Percentiles rank a stretch among this genome's conserved stretches.
Evolutionary conservation across 2,329 filamentous ascomycete genomes (phyloP).

Genomic region (Epichloe gansuensis): DNA sequence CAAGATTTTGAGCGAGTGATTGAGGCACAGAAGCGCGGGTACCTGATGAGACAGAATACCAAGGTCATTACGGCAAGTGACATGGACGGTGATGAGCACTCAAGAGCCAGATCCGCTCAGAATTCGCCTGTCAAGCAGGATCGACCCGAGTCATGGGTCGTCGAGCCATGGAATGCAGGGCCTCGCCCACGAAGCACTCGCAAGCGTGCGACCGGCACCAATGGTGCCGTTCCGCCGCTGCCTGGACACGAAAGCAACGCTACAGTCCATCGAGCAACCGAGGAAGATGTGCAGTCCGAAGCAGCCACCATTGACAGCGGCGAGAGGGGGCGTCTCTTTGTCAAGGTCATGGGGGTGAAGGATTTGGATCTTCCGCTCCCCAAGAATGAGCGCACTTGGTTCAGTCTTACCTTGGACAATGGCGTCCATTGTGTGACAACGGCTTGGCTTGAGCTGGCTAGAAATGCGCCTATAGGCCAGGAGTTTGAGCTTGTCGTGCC

Average conservation of each 20-base stretch:
- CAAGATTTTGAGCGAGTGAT: conserved; percentile 92
- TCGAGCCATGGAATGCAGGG: conserved; percentile 92
- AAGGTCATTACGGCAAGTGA: conserved; percentile 92
- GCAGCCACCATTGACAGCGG: conserved; percentile 59
- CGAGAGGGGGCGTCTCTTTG: conserved; percentile 84
- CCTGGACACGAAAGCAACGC: conserved; percentile 81
- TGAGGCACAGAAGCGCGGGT: conserved; percentile 96
- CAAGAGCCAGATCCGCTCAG: conserved; percentile 47
- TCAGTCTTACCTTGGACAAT: conserved; percentile 95
- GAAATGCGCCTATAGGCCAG: conserved; percentile 88
- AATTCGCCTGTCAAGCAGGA: conserved; percentile 63
- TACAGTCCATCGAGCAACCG: conserved; percentile 51
- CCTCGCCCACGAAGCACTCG: conserved; percentile 52
- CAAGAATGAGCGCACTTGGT: conserved; percentile 82
- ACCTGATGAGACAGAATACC: conserved; percentile 96
- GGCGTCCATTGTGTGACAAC: conserved; percentile 96
- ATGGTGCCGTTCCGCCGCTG: conserved; percentile 64
- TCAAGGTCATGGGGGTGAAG: conserved; percentile 98
- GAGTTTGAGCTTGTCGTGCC: conserved; percentile 97
- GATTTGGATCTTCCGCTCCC: conserved; percentile 86
- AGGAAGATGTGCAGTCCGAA: conserved; percentile 52
- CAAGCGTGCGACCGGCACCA: conserved; percentile 30
- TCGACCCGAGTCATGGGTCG: conserved; percentile 86
- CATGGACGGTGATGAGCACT: conserved; percentile 47
- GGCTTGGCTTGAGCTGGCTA: conserved; percentile 83